Base-by-base conservation (phyloP, 2,329 filamentous ascomycete genomes). In the Orbilia blumenaviensis region DNA sequence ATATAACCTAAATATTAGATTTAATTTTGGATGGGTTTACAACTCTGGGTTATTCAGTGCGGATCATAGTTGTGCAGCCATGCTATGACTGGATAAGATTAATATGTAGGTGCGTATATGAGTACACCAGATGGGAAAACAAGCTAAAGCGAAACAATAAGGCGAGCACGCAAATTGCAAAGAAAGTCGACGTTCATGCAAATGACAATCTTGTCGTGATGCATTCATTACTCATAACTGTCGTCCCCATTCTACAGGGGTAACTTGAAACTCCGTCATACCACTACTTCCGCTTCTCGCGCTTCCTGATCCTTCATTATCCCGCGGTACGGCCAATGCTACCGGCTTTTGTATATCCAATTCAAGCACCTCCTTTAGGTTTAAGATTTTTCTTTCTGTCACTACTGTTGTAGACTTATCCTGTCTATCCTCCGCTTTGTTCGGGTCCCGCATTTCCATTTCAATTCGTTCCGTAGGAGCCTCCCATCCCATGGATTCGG, bases 161-260 rank as follows among this genome's bases (percentile, higher is more conserved):
- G 16, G 38, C 18, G 5, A 44, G 23, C 21, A 4, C 2, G 16
- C 18, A 44, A 23, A 23, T 10, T 41, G 12, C 2, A 36, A 14
- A 56, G 5, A 8, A 18, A 56, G 18, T 9, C 1, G 25, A 38
- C 41, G 41, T 23, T 14, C 6, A 25, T 25, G 18, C 7, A 56
- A 38, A 56, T 21, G 48, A 36, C 48, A 21, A 23, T 21, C 27
- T 36, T 54, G 16, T 18, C 52, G 29, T 56, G 1, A n/a, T 14
- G 9, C 10, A n/a, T 36, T 56, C 32, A 56, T 56, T 38, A 56
- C 14, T 56, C 52, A 56, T 56, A 56, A 56, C 2, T 38, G 32
- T 38, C 32, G 52, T 38, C 52, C 60, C 60, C 60, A 63, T 38
- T 63, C 60, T 27, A 63, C 60, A 2, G 60, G 60, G 12, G 27